Evolutionary conservation across 305 asterid species (phyloP), one percentile per base, ranked within the genome.

Genomic region (Fraxinus latifolia): DNA sequence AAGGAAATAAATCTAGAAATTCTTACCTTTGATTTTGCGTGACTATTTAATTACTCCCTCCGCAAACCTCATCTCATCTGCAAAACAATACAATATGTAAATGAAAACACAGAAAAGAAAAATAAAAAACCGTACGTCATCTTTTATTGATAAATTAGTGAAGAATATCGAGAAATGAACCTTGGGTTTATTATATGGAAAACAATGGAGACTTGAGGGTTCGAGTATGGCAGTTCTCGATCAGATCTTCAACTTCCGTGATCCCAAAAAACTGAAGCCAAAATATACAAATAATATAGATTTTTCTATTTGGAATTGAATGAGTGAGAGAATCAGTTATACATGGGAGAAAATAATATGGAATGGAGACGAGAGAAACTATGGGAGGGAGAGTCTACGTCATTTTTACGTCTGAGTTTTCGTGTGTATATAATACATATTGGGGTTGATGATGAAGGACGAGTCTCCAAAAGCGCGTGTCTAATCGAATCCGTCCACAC

Each of bases 161-260:
- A 25, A 31, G 47, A 42, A 55, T 67, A 75, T 7, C 36, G 27
- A 65, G 76, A 65, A 71, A 67, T 27, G 80, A 83, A 91, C 93
- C 93, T 90, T 87, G 65, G 42, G 88, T 81, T 84, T 81, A 76
- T 39, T 39, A 9, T 7, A 39, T 65, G 79, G 68, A 65, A 55
- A 74, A 68, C 80, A 37, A 67, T 50, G 68, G 81, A 84, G 84
- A 71, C 27, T 77, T 58, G 74, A 77, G 55, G 84, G 82, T 78
- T 85, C n/a, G 71, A 87, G 77, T 72, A 73, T 39, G 70, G 81
- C 21, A 82, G 81, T 81, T 44, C 89, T 73, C 77, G 87, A 86
- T 86, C 84, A 87, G 82, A 80, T 87, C 86, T 83, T 81, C 87
- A 81, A 81, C 74, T 87, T 73, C 81, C 74, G 60, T 78, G 86